Evolutionary conservation across 2,329 filamentous ascomycete species (phyloP).

Genomic region (Trichophyton schoenleinii): DNA sequence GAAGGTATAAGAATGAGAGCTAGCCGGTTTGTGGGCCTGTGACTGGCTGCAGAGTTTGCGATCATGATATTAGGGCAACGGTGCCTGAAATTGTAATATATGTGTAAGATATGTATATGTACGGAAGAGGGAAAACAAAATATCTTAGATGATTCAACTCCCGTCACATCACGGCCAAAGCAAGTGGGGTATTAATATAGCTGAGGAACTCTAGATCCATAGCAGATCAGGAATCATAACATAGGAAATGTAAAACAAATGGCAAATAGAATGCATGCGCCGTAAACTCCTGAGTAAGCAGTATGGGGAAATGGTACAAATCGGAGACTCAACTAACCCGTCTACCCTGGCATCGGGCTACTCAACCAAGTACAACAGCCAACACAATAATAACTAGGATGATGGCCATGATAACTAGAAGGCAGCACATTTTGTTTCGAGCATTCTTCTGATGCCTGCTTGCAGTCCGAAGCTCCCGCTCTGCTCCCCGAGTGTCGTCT

Average conservation of each 20-base stretch:
- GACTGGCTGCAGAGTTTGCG: neutral
- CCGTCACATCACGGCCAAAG: neutral
- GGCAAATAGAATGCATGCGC: neutral
- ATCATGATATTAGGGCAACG: neutral
- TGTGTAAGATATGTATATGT: neutral
- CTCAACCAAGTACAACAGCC: constrained; percentile 65
- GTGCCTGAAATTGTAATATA: neutral
- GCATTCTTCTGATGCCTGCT: constrained; percentile 91
- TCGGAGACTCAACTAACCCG: neutral
- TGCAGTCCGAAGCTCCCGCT: constrained; percentile 72
- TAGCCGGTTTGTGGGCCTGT: constrained; percentile 36
- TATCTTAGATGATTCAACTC: neutral
- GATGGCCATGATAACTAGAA: constrained; percentile 75
- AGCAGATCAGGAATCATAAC: neutral
- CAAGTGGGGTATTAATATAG: neutral
- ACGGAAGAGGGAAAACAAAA: too few relatives aligned
- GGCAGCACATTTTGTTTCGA: constrained; percentile 83
- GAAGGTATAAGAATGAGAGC: constrained; percentile 49
- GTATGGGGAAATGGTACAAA: neutral
- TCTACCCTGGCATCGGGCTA: neutral
- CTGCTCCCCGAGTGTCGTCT: constrained; percentile 70
- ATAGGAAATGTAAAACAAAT: neutral
- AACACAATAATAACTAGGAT: constrained; percentile 83
- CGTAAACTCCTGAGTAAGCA: neutral
- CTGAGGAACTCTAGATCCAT: neutral